Evolutionary conservation across 192 early-diverging fungal genomes (phyloP), one percentile per base, ranked within the genome.

Genomic region (Mortierella hygrophila): DNA sequence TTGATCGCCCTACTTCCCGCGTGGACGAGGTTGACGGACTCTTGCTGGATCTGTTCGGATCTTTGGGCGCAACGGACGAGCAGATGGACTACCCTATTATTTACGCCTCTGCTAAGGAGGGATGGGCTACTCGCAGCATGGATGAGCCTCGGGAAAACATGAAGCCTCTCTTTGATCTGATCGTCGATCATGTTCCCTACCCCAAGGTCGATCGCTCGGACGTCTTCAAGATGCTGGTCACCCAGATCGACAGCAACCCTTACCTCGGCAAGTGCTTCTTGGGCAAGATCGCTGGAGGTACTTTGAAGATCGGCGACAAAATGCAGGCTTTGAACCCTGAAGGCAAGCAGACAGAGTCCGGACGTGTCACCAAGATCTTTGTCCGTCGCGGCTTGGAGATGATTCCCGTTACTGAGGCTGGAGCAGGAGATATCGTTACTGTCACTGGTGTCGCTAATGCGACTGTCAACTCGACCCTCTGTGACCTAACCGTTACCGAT

Each of bases 241-340:
- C 96, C 60, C 96, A 97, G 90, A 93, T 97, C 54, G 96, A 97
- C 80, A 91, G 90, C 75, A 95, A 97, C 88, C 82, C 93, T 68
- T 97, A 94, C 87, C 90, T 97, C 76, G 96, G 96, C 74, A 97
- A 96, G 89, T 95, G 93, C 74, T 96, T 93, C 79, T 79, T 96
- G 70, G 96, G 96, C 15, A 94, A 94, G 75, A 92, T 97, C 76
- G 89, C 91, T 72, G 93, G 92, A 74, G 96, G 96, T 3, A 90
- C 86, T 10, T 84, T 96, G 68, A 89, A 93, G 10, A 91, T 96
- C 47, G 94, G 94, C 55, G 96, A 97, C 82, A 90, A 85, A 55
- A 94, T 97, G 85, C 93, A 94, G 52, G 93, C 94, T 18, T 87
- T 97, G 26, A 90, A 94, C 81, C 92, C 93, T 0, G 94, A 92